These are phyloP conservation scores for Ascochyta lentis DNA, from an alignment of 2,329 filamentous ascomycete genomes.

Conservation along the genomic window DNA sequence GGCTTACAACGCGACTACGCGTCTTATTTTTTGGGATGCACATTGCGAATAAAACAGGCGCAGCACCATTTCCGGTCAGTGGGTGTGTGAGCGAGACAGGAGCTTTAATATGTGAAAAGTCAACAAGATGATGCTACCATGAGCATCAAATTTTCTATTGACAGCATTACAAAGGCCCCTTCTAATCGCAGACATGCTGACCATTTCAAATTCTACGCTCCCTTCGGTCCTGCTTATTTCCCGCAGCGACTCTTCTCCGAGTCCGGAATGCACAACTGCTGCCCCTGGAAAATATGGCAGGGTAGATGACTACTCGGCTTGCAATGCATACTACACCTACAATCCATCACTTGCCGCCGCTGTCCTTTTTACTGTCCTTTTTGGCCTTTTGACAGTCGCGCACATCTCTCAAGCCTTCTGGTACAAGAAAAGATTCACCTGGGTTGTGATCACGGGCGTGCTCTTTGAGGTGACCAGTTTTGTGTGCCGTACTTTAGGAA, in stretches of 20 bases:
- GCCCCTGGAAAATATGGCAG: slow-evolving; percentile 34
- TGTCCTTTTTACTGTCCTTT: slow-evolving; percentile 31
- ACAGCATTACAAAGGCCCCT: neutral
- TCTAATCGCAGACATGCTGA: neutral
- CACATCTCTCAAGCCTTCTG: slow-evolving; percentile 30
- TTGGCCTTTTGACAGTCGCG: slow-evolving; percentile 30
- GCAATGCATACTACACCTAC: slow-evolving; percentile 38
- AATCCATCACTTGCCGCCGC: slow-evolving; percentile 32
- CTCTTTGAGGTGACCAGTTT: slow-evolving; percentile 55
- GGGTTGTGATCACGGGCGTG: slow-evolving; percentile 55
- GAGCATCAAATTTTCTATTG: neutral
- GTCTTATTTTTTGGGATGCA: neutral
- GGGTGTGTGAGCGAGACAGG: neutral
- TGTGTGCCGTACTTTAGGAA: slow-evolving; percentile 50
- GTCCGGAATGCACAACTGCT: slow-evolving; percentile 31
- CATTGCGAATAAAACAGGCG: neutral
- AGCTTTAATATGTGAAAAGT: neutral
- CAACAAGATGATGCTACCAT: neutral
- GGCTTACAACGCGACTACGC: neutral
- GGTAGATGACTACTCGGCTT: slow-evolving; percentile 29
- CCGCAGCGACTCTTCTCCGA: slow-evolving; percentile 11
- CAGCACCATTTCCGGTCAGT: neutral
- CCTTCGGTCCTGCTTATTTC: neutral
- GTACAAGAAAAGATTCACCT: slow-evolving; percentile 48
- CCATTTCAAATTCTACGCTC: neutral